phyloP scores from a whole-genome alignment of 257 asterid genomes.

The Datura wrightii region DNA sequence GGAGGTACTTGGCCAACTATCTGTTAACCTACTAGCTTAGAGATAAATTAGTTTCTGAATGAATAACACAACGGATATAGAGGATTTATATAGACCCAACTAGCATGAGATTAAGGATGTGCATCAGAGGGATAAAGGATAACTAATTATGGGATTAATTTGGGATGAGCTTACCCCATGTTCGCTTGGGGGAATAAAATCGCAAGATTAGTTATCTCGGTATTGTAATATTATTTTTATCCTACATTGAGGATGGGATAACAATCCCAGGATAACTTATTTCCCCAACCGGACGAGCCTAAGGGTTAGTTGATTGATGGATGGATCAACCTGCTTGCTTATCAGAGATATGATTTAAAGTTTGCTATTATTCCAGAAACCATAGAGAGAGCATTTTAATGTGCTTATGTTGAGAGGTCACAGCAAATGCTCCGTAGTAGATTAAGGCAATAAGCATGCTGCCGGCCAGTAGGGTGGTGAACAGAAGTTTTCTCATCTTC shows the following conservation, averaged over 20 bases:
- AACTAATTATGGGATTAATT: too few relatives aligned
- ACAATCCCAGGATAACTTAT: too few relatives aligned
- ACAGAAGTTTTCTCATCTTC: background rate
- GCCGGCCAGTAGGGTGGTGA: background rate
- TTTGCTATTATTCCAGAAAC: background rate
- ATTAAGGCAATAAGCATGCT: background rate
- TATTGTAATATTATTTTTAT: too few relatives aligned
- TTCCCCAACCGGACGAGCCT: too few relatives aligned
- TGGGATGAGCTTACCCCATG: too few relatives aligned
- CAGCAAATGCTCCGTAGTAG: background rate
- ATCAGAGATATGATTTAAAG: background rate
- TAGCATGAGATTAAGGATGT: background rate
- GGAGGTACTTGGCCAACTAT: background rate
- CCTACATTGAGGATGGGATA: too few relatives aligned
- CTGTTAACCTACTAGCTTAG: background rate
- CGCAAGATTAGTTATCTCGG: too few relatives aligned
- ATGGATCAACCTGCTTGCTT: constrained; percentile 1
- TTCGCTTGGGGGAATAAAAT: too few relatives aligned
- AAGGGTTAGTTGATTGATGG: background rate
- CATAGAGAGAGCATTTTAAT: background rate
- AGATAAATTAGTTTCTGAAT: background rate
- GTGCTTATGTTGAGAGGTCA: background rate
- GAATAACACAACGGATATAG: background rate
- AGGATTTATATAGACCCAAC: background rate
- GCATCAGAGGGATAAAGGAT: too few relatives aligned